phyloP scores from a whole-genome alignment of 169 alveolate species.

The Eimeria praecox region DNA sequence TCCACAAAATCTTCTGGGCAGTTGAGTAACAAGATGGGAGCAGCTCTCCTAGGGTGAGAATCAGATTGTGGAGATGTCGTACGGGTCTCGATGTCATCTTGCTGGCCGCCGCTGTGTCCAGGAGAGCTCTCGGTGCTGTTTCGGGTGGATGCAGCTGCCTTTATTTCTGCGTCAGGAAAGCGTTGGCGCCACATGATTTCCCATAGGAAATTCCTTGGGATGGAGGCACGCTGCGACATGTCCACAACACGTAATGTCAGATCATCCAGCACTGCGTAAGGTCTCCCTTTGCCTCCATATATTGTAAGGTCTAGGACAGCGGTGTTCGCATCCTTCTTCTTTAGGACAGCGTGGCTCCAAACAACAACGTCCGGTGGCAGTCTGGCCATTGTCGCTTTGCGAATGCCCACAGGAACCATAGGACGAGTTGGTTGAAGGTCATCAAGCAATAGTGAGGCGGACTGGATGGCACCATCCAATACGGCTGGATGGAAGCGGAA shows the following conservation, averaged over 20 bases:
- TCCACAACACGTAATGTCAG: slow-evolving; percentile 59
- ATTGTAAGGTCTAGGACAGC: slow-evolving; percentile 69
- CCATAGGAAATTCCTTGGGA: slow-evolving; percentile 72
- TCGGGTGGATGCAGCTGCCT: slow-evolving; percentile 14
- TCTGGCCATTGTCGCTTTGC: slow-evolving; percentile 59
- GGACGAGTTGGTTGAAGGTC: slow-evolving; percentile 52
- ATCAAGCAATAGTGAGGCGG: slow-evolving; percentile 51
- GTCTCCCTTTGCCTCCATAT: slow-evolving; percentile 21
- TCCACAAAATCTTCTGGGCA: slow-evolving; percentile 14
- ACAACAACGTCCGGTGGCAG: slow-evolving; percentile 37
- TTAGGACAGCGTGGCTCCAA: slow-evolving; percentile 73
- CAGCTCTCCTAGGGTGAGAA: neutral
- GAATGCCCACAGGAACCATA: slow-evolving; percentile 86
- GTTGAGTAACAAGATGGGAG: slow-evolving; percentile 3
- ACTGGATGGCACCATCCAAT: slow-evolving; percentile 76
- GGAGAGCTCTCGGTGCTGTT: slow-evolving; percentile 11
- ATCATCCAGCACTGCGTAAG: slow-evolving; percentile 17
- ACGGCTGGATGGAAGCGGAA: slow-evolving; percentile 86
- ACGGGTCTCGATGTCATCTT: slow-evolving; percentile 35
- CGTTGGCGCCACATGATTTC: slow-evolving; percentile 55
- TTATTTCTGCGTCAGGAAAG: neutral
- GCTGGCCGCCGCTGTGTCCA: slow-evolving; percentile 18
- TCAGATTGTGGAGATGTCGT: slow-evolving; percentile 52
- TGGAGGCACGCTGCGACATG: slow-evolving; percentile 25
- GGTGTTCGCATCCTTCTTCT: slow-evolving; percentile 38